Conservation (phyloP, 257 asterid genomes). For the Galeopsis tetrahit region DNA sequence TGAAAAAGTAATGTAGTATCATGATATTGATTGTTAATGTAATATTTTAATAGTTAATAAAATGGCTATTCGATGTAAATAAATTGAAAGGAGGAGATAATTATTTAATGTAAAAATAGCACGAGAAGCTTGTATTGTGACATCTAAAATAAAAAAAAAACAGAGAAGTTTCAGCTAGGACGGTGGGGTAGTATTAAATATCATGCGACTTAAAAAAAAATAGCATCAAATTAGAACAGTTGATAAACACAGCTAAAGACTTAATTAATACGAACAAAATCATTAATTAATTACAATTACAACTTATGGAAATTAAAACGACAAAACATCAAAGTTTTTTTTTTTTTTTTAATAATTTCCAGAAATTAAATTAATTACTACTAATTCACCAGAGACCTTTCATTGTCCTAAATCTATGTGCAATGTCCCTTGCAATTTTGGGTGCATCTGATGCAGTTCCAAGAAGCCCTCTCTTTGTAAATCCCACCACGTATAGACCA, state of each 20-base stretch:
- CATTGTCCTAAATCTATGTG: constrained; percentile 10
- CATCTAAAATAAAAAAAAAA: too few species aligned
- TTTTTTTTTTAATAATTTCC: background rate
- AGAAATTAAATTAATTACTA: background rate
- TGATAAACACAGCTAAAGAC: background rate
- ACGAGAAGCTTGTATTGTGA: too few species aligned
- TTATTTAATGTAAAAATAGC: too few species aligned
- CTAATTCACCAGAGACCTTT: background rate
- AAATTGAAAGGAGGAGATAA: too few species aligned
- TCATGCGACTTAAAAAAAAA: too few species aligned
- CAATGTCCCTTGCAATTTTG: constrained; percentile 31
- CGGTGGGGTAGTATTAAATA: too few species aligned
- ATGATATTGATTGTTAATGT: too few species aligned
- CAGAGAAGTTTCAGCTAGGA: too few species aligned
- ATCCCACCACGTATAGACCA: constrained; percentile 29
- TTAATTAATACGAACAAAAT: background rate
- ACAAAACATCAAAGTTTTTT: constrained; percentile 3
- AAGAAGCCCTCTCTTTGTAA: constrained; percentile 19
- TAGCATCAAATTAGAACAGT: too few species aligned
- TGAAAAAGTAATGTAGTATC: too few species aligned
- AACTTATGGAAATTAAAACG: background rate
- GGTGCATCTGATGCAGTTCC: constrained; percentile 32
- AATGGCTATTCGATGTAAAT: too few species aligned
- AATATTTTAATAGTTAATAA: too few species aligned
- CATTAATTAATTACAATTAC: background rate